phyloP scores from a whole-genome alignment of 805 yeast genomes.

The Candida maris region DNA sequence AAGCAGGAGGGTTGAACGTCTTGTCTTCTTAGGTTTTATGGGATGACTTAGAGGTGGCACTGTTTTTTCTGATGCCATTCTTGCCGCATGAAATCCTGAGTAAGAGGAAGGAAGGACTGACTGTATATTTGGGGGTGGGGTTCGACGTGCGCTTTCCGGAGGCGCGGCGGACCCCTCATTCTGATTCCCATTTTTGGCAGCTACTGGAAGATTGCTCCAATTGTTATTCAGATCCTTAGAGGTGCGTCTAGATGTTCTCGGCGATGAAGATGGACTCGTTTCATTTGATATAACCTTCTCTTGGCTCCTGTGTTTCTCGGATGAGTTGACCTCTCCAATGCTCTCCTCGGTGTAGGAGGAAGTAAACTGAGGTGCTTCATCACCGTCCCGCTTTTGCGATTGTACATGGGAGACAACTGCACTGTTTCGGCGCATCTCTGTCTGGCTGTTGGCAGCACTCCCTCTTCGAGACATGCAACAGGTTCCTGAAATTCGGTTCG shows the following conservation, averaged over 20 bases:
- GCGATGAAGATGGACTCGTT: conserved; percentile 15
- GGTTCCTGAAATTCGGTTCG: too few relatives aligned
- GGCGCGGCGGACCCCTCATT: too few relatives aligned
- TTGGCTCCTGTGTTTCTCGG: not conserved
- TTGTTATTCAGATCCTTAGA: too few relatives aligned
- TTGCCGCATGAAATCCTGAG: conserved; percentile 30
- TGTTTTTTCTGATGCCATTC: conserved; percentile 8
- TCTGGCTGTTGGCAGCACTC: too few relatives aligned
- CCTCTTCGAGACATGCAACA: too few relatives aligned
- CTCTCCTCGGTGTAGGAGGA: conserved; percentile 3
- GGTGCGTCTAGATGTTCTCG: conserved; percentile 6
- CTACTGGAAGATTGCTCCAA: too few relatives aligned
- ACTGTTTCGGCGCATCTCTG: too few relatives aligned
- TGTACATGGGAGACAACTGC: too few relatives aligned
- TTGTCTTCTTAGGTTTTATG: conserved; percentile 18
- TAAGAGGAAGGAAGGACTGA: conserved; percentile 22
- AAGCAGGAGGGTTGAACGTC: conserved; percentile 22
- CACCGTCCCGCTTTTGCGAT: too few relatives aligned
- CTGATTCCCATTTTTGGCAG: too few relatives aligned
- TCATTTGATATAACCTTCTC: not conserved
- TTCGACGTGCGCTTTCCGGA: too few relatives aligned
- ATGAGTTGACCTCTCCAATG: not conserved
- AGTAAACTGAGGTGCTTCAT: conserved; percentile 15
- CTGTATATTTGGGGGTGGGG: too few relatives aligned
- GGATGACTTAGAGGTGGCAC: conserved; percentile 17